phyloP scores from a whole-genome alignment of 2,329 filamentous ascomycete species.

The Balansia obtecta region DNA sequence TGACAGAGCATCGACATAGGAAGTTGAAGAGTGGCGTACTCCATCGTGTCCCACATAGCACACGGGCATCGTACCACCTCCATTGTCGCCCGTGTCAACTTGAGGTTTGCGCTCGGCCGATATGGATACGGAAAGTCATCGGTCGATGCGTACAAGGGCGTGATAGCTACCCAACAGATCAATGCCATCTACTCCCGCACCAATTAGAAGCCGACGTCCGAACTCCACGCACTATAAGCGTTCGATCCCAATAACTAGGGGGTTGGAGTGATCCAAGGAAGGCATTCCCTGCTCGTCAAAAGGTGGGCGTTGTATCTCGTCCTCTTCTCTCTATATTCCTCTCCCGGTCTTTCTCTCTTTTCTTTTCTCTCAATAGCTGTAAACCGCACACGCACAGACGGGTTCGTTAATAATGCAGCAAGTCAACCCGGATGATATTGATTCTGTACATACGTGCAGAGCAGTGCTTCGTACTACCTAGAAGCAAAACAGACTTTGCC shows the following conservation, averaged over 20 bases:
- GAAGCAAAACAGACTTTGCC: not conserved
- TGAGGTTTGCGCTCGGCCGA: not conserved
- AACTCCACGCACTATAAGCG: no score
- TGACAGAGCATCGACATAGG: no score
- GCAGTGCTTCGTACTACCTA: not conserved
- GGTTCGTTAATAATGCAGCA: not conserved
- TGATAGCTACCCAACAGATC: not conserved
- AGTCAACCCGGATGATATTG: not conserved
- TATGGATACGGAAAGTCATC: not conserved
- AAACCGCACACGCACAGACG: not conserved
- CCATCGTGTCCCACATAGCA: not conserved
- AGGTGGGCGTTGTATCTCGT: no score
- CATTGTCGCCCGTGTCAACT: not conserved
- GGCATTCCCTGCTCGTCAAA: no score
- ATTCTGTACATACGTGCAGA: no score
- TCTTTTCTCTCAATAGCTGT: not conserved
- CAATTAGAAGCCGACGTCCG: no score
- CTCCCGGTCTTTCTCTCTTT: no score
- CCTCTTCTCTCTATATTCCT: no score
- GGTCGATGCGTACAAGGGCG: not conserved
- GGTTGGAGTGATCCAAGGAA: no score
- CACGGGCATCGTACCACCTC: not conserved
- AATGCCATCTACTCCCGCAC: not conserved
- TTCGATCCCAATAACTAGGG: no score
- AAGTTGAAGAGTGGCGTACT: not conserved